These are phyloP conservation scores for Avena atlantica DNA, from an alignment of 176 grass and related monocot genomes.

Conservation along the genomic window DNA sequence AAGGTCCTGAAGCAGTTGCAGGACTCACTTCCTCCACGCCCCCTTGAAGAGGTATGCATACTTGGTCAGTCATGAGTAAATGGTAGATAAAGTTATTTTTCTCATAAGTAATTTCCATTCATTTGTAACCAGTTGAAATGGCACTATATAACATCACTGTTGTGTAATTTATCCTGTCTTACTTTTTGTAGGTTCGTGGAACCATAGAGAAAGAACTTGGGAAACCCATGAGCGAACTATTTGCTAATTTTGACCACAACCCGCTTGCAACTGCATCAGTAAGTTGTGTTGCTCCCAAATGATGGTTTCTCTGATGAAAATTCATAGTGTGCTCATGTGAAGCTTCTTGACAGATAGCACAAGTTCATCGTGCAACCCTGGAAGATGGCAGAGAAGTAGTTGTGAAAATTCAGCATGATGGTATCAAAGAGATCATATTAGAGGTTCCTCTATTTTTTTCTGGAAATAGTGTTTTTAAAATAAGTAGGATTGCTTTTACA, in stretches of 20 bases:
- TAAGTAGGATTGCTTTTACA: conserved; percentile 12
- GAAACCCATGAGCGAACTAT: conserved; percentile 73
- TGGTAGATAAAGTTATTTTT: conserved; percentile 27
- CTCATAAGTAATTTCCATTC: not conserved
- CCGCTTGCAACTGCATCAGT: conserved; percentile 99
- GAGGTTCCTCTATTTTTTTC: conserved; percentile 68
- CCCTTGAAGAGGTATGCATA: conserved; percentile 77
- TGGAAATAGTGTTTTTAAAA: conserved; percentile 16
- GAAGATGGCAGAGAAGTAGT: conserved; percentile 89
- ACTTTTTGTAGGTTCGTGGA: conserved; percentile 63
- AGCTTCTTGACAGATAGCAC: conserved; percentile 78
- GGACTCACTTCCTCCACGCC: conserved; percentile 88
- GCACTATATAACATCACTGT: not conserved
- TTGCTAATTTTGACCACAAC: conserved; percentile 76
- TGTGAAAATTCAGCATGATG: conserved; percentile 97
- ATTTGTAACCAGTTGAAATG: not conserved
- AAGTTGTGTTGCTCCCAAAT: conserved; percentile 48
- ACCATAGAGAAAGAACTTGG: conserved; percentile 92
- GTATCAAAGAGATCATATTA: conserved; percentile 93
- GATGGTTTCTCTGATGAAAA: conserved; percentile 29
- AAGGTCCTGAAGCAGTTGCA: conserved; percentile 81
- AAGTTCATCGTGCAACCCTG: conserved; percentile 92
- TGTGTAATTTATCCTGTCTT: conserved; percentile 15
- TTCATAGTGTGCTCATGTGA: conserved; percentile 38
- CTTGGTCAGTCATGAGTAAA: conserved; percentile 9